phyloP scores from a whole-genome alignment of 805 yeast species.

The Isabelozyma heimii region DNA sequence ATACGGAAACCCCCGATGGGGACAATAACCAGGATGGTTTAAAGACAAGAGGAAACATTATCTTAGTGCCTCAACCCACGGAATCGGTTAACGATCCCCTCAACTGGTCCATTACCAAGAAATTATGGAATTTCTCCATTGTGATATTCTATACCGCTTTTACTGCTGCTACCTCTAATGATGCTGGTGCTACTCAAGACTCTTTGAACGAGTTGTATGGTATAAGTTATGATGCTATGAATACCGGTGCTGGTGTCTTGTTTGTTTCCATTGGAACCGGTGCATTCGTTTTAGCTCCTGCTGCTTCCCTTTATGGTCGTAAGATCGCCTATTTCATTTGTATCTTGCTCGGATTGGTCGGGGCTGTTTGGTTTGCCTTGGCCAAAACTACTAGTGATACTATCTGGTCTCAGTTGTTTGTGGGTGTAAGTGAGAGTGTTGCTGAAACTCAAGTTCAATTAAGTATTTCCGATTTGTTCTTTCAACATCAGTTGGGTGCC shows the following conservation, averaged over 20 bases:
- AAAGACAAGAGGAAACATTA: conserved; percentile 27
- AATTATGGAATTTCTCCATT: conserved; percentile 36
- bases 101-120: conserved; percentile 39
- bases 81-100: conserved; percentile 50
- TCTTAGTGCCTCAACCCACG: conserved; percentile 48
- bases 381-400: conserved; percentile 35
- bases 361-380: conserved; percentile 45
- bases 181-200: conserved; percentile 48
- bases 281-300: conserved; percentile 44
- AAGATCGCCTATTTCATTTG: conserved; percentile 43
- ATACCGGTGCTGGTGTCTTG: conserved; percentile 49
- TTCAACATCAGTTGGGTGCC: conserved; percentile 46
- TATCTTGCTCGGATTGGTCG: conserved; percentile 35
- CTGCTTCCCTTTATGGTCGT: conserved; percentile 44
- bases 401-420: conserved; percentile 47
- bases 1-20: neutral
- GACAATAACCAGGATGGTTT: conserved; percentile 4
- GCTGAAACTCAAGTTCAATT: conserved; percentile 45
- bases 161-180: conserved; percentile 50
- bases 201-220: conserved; percentile 40
- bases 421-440: conserved; percentile 38
- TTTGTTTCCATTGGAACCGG: conserved; percentile 45
- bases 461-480: conserved; percentile 34
- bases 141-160: conserved; percentile 42
- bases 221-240: conserved; percentile 45